Conservation (phyloP, 2,329 filamentous ascomycete species). For the Xenoacremonium recifei region DNA sequence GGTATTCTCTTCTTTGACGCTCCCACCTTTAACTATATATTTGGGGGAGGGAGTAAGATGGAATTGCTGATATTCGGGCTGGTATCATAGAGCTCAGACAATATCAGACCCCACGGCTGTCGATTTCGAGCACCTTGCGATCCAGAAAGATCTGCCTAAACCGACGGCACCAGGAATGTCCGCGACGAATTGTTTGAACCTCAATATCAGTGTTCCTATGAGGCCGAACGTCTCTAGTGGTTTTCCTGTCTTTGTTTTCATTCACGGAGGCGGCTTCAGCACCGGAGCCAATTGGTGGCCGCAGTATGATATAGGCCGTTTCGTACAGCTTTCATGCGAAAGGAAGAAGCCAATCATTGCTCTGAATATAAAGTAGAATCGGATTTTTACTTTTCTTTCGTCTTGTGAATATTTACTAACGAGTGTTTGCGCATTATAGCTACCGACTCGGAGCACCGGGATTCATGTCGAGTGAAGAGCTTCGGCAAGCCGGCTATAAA, state of each 20-base stretch:
- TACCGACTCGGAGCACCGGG: slow-evolving; percentile 10
- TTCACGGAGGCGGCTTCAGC: slow-evolving; percentile 12
- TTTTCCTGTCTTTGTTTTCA: slow-evolving; percentile 10
- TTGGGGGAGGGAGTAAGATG: no score
- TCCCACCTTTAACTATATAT: no score
- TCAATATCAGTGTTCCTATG: slow-evolving; percentile 1
- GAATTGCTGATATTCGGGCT: no score
- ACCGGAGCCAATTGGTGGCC: slow-evolving; percentile 13
- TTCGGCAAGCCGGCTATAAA: slow-evolving; percentile 2
- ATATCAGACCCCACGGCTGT: no score
- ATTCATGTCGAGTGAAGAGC: slow-evolving; percentile 9
- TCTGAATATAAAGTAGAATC: slow-evolving; percentile 6
- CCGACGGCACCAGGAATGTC: background rate
- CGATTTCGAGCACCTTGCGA: no score
- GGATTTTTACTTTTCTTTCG: background rate
- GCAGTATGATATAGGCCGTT: slow-evolving; percentile 7
- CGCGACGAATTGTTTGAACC: background rate
- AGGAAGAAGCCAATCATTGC: slow-evolving; percentile 3
- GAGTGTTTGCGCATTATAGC: background rate
- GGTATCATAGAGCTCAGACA: no score
- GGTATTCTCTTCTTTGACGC: no score
- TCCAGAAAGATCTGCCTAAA: background rate
- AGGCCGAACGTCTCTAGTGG: background rate
- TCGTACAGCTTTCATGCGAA: slow-evolving; percentile 4
- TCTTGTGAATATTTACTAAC: background rate